Evolutionary conservation across 345 rosid species (phyloP).

Genomic region (Salix caprea): DNA sequence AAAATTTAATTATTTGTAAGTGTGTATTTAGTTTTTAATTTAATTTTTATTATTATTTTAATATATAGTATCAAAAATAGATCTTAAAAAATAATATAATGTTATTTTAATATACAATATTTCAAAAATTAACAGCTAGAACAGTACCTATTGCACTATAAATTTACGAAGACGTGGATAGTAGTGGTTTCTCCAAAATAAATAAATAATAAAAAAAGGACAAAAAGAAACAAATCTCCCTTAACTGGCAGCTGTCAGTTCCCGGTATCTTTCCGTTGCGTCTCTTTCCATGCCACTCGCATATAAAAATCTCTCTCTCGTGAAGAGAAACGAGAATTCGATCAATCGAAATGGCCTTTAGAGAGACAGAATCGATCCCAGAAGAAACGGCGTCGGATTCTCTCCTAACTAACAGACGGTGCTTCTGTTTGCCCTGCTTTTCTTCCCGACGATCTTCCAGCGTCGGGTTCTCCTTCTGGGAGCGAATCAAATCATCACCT

Average conservation of each 20-base stretch:
- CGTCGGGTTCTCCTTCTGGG: conserved; percentile 55
- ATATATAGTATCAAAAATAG: too few relatives aligned
- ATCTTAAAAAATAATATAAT: too few relatives aligned
- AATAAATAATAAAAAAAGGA: too few relatives aligned
- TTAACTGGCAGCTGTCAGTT: conserved; percentile 9
- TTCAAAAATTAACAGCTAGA: too few relatives aligned
- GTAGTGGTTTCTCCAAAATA: too few relatives aligned
- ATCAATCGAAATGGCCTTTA: neutral
- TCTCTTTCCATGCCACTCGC: neutral
- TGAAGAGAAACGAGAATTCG: neutral
- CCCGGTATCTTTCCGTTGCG: conserved; percentile 18
- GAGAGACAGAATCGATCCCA: neutral
- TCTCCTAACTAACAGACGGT: conserved; percentile 27
- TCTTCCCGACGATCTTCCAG: conserved; percentile 29
- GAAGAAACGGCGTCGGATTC: conserved; percentile 10
- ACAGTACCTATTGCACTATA: too few relatives aligned
- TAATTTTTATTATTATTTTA: too few relatives aligned
- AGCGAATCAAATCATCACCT: conserved; percentile 30
- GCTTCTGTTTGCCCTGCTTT: conserved; percentile 60
- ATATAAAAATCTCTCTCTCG: neutral
- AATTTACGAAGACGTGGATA: too few relatives aligned
- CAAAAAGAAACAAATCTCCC: too few relatives aligned
- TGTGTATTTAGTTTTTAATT: too few relatives aligned
- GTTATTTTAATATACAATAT: too few relatives aligned
- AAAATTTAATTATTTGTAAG: too few relatives aligned